Percentiles rank a stretch among this genome's conserved stretches.
Conservation (phyloP, 192 early-diverging fungal species). For the Lunasporangiospora selenospora region DNA sequence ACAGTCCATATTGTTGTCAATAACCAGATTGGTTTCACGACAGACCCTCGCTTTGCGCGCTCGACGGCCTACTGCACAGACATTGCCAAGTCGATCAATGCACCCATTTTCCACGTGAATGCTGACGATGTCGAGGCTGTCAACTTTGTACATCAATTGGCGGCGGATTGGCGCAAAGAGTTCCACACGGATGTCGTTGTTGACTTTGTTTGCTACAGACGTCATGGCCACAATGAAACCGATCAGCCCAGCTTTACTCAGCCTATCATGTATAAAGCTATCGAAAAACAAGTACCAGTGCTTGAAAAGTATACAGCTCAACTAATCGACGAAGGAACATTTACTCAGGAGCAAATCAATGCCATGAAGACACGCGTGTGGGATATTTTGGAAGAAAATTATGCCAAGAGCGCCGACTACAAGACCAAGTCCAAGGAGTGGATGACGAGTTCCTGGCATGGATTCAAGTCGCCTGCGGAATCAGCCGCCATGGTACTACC, state of each 20-base stretch:
- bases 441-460: conserved; percentile 89
- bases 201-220: conserved; percentile 93
- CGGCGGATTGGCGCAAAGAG: conserved; percentile 89
- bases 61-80: conserved; percentile 94
- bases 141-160: conserved; percentile 87
- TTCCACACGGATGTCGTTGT: conserved; percentile 95
- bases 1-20: conserved; percentile 95
- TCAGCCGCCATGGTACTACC: conserved; percentile 72
- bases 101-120: conserved; percentile 95
- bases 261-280: conserved; percentile 90
- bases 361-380: conserved; percentile 87
- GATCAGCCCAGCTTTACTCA: conserved; percentile 97
- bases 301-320: conserved; percentile 82
- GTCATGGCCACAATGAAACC: conserved; percentile 96
- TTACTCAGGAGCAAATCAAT: conserved; percentile 79
- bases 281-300: conserved; percentile 82
- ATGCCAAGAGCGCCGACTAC: conserved; percentile 81
- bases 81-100: conserved; percentile 90
- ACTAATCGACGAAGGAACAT: conserved; percentile 80
- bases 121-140: conserved; percentile 95
- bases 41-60: conserved; percentile 89
- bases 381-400: conserved; percentile 88
- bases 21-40: conserved; percentile 98
- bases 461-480: conserved; percentile 71
- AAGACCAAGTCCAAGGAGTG: conserved; percentile 87